Percentiles rank a stretch among this genome's conserved stretches.
These are phyloP conservation scores for Phytophthora macrochlamydospora DNA, from an alignment of 352 stramenopile genomes.

Conservation along the genomic window DNA sequence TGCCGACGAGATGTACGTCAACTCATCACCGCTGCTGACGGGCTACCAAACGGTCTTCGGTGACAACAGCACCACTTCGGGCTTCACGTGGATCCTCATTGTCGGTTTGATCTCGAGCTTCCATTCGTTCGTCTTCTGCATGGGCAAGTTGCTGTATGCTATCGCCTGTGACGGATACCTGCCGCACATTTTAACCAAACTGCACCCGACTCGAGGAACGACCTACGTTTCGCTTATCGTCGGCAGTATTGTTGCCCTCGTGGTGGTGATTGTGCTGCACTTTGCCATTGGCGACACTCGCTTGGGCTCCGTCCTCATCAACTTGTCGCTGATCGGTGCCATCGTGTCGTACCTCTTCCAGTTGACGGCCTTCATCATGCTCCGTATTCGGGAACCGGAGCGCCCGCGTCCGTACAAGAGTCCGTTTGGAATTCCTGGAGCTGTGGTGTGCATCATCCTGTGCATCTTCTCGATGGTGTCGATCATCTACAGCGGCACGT, in stretches of 20 bases:
- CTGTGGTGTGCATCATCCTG: slow-evolving; percentile 47
- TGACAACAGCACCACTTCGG: slow-evolving; percentile 56
- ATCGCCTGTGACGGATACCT: slow-evolving; percentile 70
- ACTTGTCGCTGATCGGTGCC: slow-evolving; percentile 60
- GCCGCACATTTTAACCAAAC: slow-evolving; percentile 50
- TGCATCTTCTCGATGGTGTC: slow-evolving; percentile 52
- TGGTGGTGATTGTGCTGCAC: slow-evolving; percentile 51
- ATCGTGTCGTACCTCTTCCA: slow-evolving; percentile 71
- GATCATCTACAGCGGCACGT: slow-evolving; percentile 64
- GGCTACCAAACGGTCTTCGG: slow-evolving; percentile 67
- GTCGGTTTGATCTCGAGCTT: slow-evolving; percentile 65
- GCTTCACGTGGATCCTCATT: slow-evolving; percentile 66
- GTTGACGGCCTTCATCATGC: slow-evolving; percentile 57
- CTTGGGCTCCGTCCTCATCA: slow-evolving; percentile 65
- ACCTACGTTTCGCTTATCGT: slow-evolving; percentile 48
- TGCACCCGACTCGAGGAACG: slow-evolving; percentile 50
- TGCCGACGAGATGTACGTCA: slow-evolving; percentile 48
- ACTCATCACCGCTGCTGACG: slow-evolving; percentile 48
- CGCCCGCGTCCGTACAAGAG: slow-evolving; percentile 55
- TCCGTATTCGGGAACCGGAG: slow-evolving; percentile 56
- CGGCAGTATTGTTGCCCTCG: slow-evolving; percentile 42
- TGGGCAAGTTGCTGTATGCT: slow-evolving; percentile 62
- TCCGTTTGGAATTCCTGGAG: slow-evolving; percentile 54
- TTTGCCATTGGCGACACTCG: slow-evolving; percentile 60
- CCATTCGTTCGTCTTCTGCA: slow-evolving; percentile 79